phyloP scores from a whole-genome alignment of 192 early-diverging fungal genomes.

The Linnemannia elongata region DNA sequence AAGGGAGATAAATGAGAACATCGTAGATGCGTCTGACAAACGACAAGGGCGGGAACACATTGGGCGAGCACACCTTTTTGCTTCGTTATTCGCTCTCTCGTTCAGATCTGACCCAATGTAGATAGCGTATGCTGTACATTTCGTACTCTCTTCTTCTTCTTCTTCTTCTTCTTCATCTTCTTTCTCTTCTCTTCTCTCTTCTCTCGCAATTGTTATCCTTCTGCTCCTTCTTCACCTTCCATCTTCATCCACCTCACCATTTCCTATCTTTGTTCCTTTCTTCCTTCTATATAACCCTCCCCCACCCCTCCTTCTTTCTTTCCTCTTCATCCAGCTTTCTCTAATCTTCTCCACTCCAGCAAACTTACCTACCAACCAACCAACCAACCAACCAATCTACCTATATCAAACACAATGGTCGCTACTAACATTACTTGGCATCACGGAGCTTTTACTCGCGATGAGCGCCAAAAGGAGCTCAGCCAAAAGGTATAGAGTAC shows the following conservation, averaged over 20 bases:
- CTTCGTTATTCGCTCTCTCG: not conserved
- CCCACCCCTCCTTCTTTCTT: not conserved
- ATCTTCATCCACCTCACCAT: not conserved
- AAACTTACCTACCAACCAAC: not conserved
- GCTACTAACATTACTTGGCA: slow-evolving; percentile 95
- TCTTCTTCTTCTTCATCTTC: not conserved
- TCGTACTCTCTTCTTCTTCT: not conserved
- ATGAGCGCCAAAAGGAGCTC: slow-evolving; percentile 80
- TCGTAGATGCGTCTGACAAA: slow-evolving; percentile 17
- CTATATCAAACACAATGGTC: slow-evolving; percentile 39
- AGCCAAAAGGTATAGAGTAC: slow-evolving; percentile 68
- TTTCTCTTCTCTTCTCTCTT: not conserved
- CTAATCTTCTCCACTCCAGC: not conserved
- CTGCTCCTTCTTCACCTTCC: not conserved
- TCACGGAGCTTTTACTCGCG: slow-evolving; percentile 77
- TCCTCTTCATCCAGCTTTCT: not conserved
- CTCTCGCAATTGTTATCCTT: not conserved
- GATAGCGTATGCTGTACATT: not conserved
- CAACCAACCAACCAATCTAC: not conserved
- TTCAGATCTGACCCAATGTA: slow-evolving; percentile 5
- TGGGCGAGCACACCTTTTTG: not conserved
- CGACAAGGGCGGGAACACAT: not conserved
- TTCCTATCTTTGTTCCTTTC: slow-evolving; percentile 3
- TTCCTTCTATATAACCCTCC: not conserved
- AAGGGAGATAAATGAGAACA: slow-evolving; percentile 48